phyloP scores from a whole-genome alignment of 768 basidiomycete species.

The Termitomyces sp. region DNA sequence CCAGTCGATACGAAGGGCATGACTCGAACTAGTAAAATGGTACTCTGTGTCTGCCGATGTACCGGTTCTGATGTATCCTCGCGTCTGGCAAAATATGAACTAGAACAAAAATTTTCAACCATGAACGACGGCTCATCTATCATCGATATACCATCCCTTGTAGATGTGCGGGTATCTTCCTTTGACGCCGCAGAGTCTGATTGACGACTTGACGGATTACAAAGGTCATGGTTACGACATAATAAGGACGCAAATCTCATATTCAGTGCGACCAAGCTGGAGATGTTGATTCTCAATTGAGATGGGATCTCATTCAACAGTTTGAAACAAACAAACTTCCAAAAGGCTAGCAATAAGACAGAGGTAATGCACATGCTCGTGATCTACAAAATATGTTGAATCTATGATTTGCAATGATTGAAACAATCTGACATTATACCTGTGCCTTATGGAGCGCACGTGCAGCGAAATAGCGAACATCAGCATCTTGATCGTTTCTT shows the following conservation, averaged over 20 bases:
- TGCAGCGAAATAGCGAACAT: conserved; percentile 91
- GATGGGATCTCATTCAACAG: background rate
- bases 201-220: background rate
- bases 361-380: background rate
- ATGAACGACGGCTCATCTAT: background rate
- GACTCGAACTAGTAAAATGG: no score
- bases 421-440: conserved; percentile 6
- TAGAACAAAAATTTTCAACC: background rate
- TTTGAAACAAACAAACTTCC: background rate
- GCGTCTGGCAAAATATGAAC: no score
- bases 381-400: background rate
- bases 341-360: background rate
- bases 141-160: no score
- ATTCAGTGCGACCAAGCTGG: background rate
- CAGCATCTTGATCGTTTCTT: conserved; percentile 87
- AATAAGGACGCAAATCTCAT: background rate
- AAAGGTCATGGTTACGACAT: background rate
- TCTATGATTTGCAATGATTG: background rate
- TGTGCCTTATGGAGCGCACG: conserved; percentile 65
- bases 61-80: no score
- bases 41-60: no score
- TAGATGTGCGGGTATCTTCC: background rate
- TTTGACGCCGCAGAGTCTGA: conserved; percentile 16
- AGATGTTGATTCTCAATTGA: background rate
- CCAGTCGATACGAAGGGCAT: no score